Evolutionary conservation across 2,329 filamentous ascomycete genomes (phyloP), one percentile per base, ranked within the genome.

Genomic region (Zymoseptoria brevis): DNA sequence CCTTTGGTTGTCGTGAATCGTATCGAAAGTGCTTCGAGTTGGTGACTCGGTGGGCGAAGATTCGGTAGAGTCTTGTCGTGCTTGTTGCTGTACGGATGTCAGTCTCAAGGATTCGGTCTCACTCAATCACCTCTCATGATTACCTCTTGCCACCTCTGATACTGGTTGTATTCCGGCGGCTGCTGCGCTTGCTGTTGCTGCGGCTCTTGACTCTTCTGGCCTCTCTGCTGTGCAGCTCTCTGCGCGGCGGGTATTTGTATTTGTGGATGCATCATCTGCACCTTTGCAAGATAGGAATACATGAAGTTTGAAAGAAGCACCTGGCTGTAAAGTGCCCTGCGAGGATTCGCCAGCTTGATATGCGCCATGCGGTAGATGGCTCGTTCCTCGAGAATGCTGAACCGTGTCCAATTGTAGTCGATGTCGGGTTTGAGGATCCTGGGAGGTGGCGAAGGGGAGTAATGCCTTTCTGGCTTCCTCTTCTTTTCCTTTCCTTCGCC

Each of bases 281-380:
- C 94, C 74, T 97, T 99, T 62, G 94, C 94, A 64, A 99, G 83
- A 73, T 99, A 99, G 59, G 91, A 94, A 77, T 99, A 99, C 94
- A 99, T 99, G 75, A 99, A 99, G 74, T 99, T 99, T 76, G 92
- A 96, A 66, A 99, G 83, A 60, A 99, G 80, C 21, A 99, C 94
- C 74, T 99, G 94, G 61, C 93, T 96, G 71, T 96, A 88, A 55
- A 99, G 77, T 49, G 93, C 89, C 58, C 94, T 87, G 51, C 93
- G 87, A 45, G 94, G 94, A 71, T 99, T 97, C n/a, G 94, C 94
- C 62, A 99, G 84, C 75, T 99, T 99, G 76, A 97, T 95, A 73
- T 99, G 94, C 19, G 94, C 94, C 90, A 99, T 96, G 62, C 94
- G 86, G 75, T 99, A 99, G 60, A 99, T 99, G 19, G 94, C 94